Percentiles rank a stretch among this genome's conserved stretches.
Evolutionary conservation across 108 stramenopile genomes (phyloP).

Genomic region (Conticribra guillardii): DNA sequence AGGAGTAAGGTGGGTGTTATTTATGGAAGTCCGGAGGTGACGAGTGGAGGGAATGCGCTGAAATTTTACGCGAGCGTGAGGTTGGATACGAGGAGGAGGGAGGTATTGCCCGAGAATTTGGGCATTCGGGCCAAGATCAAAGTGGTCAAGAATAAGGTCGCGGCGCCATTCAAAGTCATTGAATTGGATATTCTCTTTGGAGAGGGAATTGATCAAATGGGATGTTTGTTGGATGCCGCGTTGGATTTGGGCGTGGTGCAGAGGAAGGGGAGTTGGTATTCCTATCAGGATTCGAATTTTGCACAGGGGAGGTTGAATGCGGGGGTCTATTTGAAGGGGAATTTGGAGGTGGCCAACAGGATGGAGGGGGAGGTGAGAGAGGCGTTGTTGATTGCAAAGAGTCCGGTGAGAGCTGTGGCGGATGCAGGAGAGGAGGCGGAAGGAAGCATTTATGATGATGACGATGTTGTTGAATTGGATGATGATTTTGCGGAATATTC

Average conservation of each 20-base stretch:
- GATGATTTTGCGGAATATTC: background rate
- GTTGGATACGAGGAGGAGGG: constrained; percentile 88
- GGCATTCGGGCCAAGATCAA: constrained; percentile 91
- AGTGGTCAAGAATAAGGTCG: constrained; percentile 97
- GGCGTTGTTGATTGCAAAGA: constrained; percentile 52
- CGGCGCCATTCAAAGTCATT: constrained; percentile 89
- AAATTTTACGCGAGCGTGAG: constrained; percentile 94
- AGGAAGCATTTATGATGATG: background rate
- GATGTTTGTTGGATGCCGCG: constrained; percentile 89
- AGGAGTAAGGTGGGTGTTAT: constrained; percentile 92
- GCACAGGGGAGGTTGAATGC: constrained; percentile 86
- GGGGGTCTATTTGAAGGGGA: constrained; percentile 61
- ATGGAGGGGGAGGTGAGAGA: constrained; percentile 69
- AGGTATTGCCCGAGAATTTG: constrained; percentile 88
- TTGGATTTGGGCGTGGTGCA: constrained; percentile 79
- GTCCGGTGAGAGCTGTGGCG: background rate
- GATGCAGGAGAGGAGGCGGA: background rate
- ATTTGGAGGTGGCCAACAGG: constrained; percentile 51
- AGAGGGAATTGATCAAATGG: constrained; percentile 82
- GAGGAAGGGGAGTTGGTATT: constrained; percentile 89
- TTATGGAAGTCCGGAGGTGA: constrained; percentile 95
- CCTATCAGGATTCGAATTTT: constrained; percentile 72
- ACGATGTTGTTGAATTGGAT: background rate
- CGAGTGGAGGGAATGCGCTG: constrained; percentile 94
- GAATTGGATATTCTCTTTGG: constrained; percentile 91